Base-by-base conservation (phyloP, 2,329 filamentous ascomycete genomes). In the Tolypocladium tundrense region DNA sequence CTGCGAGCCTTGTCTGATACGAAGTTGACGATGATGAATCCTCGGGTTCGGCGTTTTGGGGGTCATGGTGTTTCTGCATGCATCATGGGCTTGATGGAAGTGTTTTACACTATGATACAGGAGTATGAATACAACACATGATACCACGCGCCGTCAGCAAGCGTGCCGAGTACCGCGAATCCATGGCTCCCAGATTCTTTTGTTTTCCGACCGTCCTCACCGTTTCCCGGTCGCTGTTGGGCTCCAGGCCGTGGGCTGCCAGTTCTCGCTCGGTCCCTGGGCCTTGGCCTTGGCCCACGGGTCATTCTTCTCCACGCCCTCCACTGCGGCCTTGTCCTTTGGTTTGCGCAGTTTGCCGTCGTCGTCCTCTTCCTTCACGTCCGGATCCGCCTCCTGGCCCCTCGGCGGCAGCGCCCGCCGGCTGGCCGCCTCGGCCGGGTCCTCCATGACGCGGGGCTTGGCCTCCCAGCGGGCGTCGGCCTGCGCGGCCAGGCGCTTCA, bases 221-320 rank as follows among this genome's bases (percentile, higher is more conserved):
- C 60, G 61, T 60, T 69, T 72, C 63, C 69, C 75, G 13, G 62
- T 57, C n/a, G 75, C 63, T 2, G 70, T 70, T 4, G 83, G 83
- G 6, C 69, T 73, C 87, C 87, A 90, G 3, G 83, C 73, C 53
- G 81, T 68, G 0, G 87, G 87, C 69, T 88, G 84, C 85, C 85
- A 89, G n/a, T 72, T 76, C 67, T 88, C 85, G 57, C 85, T 77
- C 0, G 84, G 82, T 0, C 77, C 78, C 24, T 66, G 64, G 1
- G 69, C 63, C 42, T 60, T 75, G 1, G 78, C 75, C 61, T 75
- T 77, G 37, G 79, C 80, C 85, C 85, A 88, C 2, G 85, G 85
- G 66, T 86, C 78, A 1, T 72, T 64, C 37, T 42, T 40, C 8
- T 35, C 48, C 13, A 31, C 31, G 3, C 13, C 31, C 19, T 35